Conservation (phyloP, 495 filamentous ascomycete genomes). For the Neurospora terricola region DNA sequence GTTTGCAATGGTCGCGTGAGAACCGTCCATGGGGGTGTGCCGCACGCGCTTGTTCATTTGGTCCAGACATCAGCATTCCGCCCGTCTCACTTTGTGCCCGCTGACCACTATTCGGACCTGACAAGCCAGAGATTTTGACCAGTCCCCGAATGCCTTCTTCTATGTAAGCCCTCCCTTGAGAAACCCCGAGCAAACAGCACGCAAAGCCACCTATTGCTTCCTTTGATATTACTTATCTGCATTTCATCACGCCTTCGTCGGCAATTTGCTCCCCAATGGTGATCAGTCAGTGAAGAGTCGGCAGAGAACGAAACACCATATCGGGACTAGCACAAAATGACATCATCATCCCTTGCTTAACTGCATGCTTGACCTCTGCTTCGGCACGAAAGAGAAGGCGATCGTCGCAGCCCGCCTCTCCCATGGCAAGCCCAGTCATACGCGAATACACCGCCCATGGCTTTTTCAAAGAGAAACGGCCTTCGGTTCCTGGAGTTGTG, state of each 20-base stretch:
- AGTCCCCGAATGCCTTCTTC: not conserved
- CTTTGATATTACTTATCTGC: not conserved
- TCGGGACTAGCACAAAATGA: not conserved
- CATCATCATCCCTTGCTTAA: not conserved
- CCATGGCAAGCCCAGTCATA: not conserved
- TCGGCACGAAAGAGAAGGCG: not conserved
- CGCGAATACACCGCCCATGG: not conserved
- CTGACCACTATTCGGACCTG: not conserved
- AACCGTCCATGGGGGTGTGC: not conserved
- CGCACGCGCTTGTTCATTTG: not conserved
- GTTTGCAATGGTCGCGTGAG: not conserved
- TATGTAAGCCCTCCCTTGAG: not conserved
- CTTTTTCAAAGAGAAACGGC: not conserved
- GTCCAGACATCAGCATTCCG: not conserved
- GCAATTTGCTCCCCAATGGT: not conserved
- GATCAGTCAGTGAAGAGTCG: not conserved
- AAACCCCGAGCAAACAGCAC: not conserved
- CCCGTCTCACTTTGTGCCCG: not conserved
- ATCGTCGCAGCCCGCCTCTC: not conserved
- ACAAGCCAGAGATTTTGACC: not conserved
- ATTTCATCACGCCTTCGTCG: not conserved
- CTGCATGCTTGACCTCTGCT: not conserved
- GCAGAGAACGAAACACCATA: not conserved
- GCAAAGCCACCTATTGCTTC: not conserved
- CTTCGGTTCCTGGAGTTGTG: not conserved